Base-by-base conservation (phyloP, 768 basidiomycete genomes). In the Suillus occidentalis region DNA sequence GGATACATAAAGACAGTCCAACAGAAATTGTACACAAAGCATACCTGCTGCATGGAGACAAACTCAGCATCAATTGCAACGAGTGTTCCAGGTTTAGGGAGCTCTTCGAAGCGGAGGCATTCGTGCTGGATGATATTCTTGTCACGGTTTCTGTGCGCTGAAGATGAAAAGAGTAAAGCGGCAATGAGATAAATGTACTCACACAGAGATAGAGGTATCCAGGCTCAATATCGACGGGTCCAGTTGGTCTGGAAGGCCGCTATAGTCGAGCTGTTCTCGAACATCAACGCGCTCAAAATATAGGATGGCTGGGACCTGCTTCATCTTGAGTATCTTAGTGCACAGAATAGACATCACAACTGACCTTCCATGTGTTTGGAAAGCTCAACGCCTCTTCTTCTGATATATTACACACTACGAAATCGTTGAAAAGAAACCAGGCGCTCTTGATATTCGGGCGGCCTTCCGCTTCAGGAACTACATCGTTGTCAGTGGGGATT, bases 371-470 rank as follows among this genome's bases (percentile, higher is more conserved):
- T 55, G 81, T 83, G n/a, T 84, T 88, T 10, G 91, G 87, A 72
- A 97, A 95, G 71, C 89, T 89, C 65, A 99, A 77, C 1, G 93
- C 97, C 70, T 98, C 95, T 40, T 88, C 84, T 76, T 97, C 92
- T 2, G 90, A 80, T 37, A 98, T 87, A 63, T 92, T 92, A 57
- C 83, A 82, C 14, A 99, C 97, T 1, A 89, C 83, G 72, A 99
- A 99, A 72, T 99, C 97, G 72, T 99, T 99, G 87, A 99, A 99
- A 62, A 99, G 76, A 71, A 90, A 90, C 97, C 97, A 99, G 1
- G 87, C 86, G 62, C 86, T 88, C 28, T 68, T 71, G 22, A 68
- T 68, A 61, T 80, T 76, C 1, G 72, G 63, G 13, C 79, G 72
- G 9, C 72, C 75, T 71, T 89, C 88, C 1, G 85, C 85, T 63